Base-by-base conservation (phyloP, 257 asterid genomes). In the Gentiana dahurica region DNA sequence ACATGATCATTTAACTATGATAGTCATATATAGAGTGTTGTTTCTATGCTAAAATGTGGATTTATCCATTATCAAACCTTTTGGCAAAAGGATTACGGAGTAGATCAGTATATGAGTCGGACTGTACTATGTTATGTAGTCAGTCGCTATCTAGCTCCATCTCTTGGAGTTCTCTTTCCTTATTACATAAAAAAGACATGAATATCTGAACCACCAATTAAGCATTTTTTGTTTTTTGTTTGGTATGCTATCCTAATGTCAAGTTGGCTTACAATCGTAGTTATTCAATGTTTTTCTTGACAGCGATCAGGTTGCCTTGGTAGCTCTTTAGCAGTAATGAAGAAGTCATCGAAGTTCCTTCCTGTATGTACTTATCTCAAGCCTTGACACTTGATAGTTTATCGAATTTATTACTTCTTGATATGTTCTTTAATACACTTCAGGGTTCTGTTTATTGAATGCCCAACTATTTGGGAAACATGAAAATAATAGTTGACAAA, bases 281-380 rank as follows among this genome's bases (percentile, higher is more conserved):
- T 13, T 53, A 43, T 46, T 66, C 35, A 10, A 68, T 65, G 53
- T 15, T 76, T 63, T 51, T 51, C 34, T 67, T 56, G 68, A 64
- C 90, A 91, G 98, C 76, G 98, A 62, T 79, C 93, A 43, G 97
- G 94, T 61, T 87, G 97, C 80, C 89, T 91, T 59, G 98, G 98
- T 65, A 91, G 98, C 81, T 36, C 94, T 55, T 73, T 91, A 71
- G 97, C 98, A 72, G 87, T 91, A 39, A 88, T 91, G 93, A 91
- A 91, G 88, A 91, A 91, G 73, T 85, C 98, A 57, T 83, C 89
- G 7, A 91, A 81, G 81, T 61, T 81, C 68, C 98, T 87, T 67
- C 98, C 98, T 3, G 98, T 91, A 81, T 85, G 96, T 73, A 59
- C 59, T 65, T 69, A 54, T 37, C 51, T 24, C 35, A 55, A 52